Evolutionary conservation across 176 grass and related monocot genomes (phyloP).

Genomic region (Avena insularis): DNA sequence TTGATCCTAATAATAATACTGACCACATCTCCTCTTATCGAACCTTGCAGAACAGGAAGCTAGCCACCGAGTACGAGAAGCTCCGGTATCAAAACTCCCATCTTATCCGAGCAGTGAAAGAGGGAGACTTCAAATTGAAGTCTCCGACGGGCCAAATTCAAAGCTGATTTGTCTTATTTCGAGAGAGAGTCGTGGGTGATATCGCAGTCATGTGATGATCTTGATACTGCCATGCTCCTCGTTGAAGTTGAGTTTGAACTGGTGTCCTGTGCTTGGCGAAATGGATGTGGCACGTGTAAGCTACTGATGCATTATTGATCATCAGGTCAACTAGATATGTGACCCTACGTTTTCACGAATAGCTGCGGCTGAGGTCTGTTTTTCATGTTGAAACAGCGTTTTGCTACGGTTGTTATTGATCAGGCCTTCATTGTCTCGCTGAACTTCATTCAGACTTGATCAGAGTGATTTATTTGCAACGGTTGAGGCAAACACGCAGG

Average conservation of each 20-base stretch:
- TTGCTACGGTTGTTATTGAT: not conserved
- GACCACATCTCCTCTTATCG: not conserved
- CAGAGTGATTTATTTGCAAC: no score
- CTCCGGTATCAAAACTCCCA: conserved; percentile 76
- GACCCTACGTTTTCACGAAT: not conserved
- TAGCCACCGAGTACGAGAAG: conserved; percentile 72
- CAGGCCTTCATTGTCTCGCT: not conserved
- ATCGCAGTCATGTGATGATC: not conserved
- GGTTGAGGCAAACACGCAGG: not conserved
- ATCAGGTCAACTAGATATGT: not conserved
- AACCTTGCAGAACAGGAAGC: conserved; percentile 71
- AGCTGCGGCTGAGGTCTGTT: not conserved
- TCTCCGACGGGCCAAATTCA: conserved; percentile 6
- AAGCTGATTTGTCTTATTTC: not conserved
- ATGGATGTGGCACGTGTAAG: not conserved
- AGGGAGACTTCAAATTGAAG: conserved; percentile 55
- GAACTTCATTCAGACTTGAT: not conserved
- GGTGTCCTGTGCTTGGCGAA: not conserved
- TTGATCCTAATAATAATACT: conserved; percentile 15
- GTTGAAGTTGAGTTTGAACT: conserved; percentile 6
- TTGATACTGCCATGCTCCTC: no score
- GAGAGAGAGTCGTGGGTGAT: not conserved
- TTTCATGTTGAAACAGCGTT: not conserved
- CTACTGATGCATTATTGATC: not conserved
- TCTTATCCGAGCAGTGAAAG: conserved; percentile 66